Conservation (phyloP, 129 eudicot genomes). For the Cynara cardunculus region DNA sequence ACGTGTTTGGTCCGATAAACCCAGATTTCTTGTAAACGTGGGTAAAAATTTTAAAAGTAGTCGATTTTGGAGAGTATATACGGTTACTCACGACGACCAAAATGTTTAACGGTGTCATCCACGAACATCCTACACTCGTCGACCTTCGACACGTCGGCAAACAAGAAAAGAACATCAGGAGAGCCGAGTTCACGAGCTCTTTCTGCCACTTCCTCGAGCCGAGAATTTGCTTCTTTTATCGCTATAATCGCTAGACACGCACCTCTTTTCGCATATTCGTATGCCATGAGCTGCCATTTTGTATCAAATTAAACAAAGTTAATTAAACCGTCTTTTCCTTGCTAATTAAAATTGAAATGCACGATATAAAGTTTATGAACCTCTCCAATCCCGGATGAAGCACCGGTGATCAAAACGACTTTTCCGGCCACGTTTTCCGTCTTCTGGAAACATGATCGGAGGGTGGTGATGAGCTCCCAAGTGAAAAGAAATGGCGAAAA, state of each 20-base stretch:
- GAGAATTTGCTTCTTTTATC: conserved; percentile 30
- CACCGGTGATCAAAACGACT: conserved; percentile 54
- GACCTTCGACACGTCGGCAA: conserved; percentile 43
- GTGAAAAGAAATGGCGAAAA: conserved; percentile 16
- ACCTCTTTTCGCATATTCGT: conserved; percentile 45
- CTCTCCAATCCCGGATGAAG: conserved; percentile 58
- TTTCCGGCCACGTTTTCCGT: conserved; percentile 34
- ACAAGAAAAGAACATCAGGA: conserved; percentile 37
- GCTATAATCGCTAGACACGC: conserved; percentile 33
- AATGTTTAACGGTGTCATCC: conserved; percentile 25
- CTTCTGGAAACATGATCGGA: conserved; percentile 17
- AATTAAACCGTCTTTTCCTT: not conserved
- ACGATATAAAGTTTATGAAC: not conserved
- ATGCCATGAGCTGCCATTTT: conserved; percentile 34
- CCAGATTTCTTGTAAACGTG: too few relatives aligned
- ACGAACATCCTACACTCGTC: conserved; percentile 38
- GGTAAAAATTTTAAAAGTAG: too few relatives aligned
- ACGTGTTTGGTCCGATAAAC: too few relatives aligned
- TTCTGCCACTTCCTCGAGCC: conserved; percentile 38
- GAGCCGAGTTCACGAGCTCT: conserved; percentile 42
- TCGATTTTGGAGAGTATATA: too few relatives aligned
- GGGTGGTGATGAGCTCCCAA: conserved; percentile 21
- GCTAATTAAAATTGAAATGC: not conserved
- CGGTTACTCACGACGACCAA: conserved; percentile 35
- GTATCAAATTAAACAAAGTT: not conserved